Conservation (phyloP, 2,329 filamentous ascomycete genomes). For the Botryotinia narcissicola region DNA sequence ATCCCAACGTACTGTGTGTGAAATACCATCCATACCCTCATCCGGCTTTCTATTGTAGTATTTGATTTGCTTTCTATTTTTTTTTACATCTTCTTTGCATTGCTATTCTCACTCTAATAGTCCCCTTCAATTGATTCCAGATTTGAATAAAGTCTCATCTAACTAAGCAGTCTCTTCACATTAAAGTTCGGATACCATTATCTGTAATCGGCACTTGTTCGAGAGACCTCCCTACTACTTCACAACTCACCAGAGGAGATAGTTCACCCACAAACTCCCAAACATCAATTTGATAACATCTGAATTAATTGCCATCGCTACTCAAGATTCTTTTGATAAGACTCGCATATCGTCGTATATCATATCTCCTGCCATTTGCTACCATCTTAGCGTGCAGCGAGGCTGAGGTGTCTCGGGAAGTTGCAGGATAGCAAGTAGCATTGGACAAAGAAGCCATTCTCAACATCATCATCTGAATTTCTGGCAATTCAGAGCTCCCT, state of each 20-base stretch:
- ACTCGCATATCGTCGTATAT: background rate
- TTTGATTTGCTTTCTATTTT: background rate
- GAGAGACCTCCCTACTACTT: background rate
- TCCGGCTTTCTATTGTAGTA: background rate
- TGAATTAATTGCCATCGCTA: background rate
- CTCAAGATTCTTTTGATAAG: constrained; percentile 3
- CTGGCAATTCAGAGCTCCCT: constrained; percentile 2
- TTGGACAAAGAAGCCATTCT: constrained; percentile 20
- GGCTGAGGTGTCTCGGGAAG: constrained; percentile 36
- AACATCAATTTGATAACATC: background rate
- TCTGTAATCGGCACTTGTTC: constrained; percentile 7
- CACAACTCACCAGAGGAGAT: background rate
- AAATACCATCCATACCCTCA: background rate
- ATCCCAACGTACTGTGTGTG: background rate
- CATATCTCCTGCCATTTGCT: background rate
- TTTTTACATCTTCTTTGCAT: background rate
- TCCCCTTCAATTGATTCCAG: background rate
- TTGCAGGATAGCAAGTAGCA: constrained; percentile 27
- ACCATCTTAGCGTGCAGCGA: constrained; percentile 22
- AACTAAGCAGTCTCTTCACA: background rate
- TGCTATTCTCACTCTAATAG: background rate
- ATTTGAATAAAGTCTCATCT: too few relatives aligned
- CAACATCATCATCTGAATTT: constrained; percentile 2
- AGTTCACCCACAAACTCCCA: background rate
- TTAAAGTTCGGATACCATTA: background rate